Base-by-base conservation (phyloP, 2,329 filamentous ascomycete genomes). In the Thielaviopsis cerberus region DNA sequence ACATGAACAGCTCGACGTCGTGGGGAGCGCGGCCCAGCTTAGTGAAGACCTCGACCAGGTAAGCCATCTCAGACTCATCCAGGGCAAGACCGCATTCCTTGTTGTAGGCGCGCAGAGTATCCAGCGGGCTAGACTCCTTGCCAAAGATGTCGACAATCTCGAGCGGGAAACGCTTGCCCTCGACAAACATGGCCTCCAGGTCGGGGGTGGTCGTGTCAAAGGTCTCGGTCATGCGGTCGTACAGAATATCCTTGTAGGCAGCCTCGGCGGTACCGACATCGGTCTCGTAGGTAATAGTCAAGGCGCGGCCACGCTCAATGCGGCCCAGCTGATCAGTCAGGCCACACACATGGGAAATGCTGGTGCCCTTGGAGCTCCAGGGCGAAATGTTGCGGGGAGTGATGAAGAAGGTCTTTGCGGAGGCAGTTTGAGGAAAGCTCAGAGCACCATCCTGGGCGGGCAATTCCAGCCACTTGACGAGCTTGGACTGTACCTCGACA, bases 1-100 rank as follows among this genome's bases (percentile, higher is more conserved):
- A 98, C 92, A 97, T 97, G 76, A 97, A 97, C 23, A 97, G 77
- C 72, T 98, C 92, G 51, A 97, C 87, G 68, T 97, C 92, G 61
- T 89, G 59, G 69, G 76, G 76, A 54, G 81, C 73, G 55, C 83
- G 74, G 63, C 81, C 79, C 20, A 69, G 66, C 60, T 66, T 64
- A 59, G 66, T 66, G 62, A 69, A 70, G 53, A 67, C 67, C 64
- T 89, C 82, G n/a, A 95, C 87, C 45, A 98, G 77, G 67, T 98
- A 97, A 61, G 94, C 83, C 69, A 97, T 94, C 69, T 98, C 90
- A 8, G 84, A 83, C 59, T 82, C 77, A 68, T 97, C 91, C 60
- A 98, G 78, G 20, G 88, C 90, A 62, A 98, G 77, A 1, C 92
- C 92, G 60, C 88, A 80, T 63, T 83, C 77, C 64, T 82, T 81